Evolutionary conservation across 2,329 filamentous ascomycete genomes (phyloP).

Genomic region (Gyromitra esculenta): DNA sequence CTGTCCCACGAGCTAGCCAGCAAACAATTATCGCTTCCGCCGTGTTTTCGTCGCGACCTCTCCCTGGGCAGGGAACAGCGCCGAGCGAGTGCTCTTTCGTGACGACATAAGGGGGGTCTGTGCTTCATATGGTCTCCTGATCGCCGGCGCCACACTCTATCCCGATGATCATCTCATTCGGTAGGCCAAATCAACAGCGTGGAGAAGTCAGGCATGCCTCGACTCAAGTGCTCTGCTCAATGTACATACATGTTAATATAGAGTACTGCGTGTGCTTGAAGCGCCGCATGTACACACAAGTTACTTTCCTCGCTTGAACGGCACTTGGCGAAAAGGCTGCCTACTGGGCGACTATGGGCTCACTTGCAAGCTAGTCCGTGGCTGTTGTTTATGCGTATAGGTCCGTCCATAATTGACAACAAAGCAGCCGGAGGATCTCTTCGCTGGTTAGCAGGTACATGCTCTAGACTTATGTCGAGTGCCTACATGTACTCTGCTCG

Average conservation of each 20-base stretch:
- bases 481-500: not conserved
- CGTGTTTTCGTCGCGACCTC: not conserved
- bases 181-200: not conserved
- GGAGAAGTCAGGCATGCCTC: not conserved
- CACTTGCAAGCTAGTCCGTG: not conserved
- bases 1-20: not conserved
- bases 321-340: not conserved
- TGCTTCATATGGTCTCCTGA: conserved; percentile 17
- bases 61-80: not conserved
- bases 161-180: conserved; percentile 40
- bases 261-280: not conserved
- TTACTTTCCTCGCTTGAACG: not conserved
- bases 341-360: not conserved
- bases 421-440: conserved; percentile 14
- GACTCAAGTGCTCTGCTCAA: not conserved
- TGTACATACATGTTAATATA: not conserved
- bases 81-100: conserved; percentile 40
- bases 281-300: not conserved
- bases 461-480: conserved; percentile 14
- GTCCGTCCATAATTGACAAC: conserved; percentile 13
- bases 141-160: conserved; percentile 31
- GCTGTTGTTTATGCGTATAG: conserved; percentile 3
- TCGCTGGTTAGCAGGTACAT: conserved; percentile 11
- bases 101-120: conserved; percentile 27
- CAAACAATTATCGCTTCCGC: not conserved